Evolutionary conservation across 2,329 filamentous ascomycete genomes (phyloP), one percentile per base, ranked within the genome.

Genomic region (Lecanosticta acicola): DNA sequence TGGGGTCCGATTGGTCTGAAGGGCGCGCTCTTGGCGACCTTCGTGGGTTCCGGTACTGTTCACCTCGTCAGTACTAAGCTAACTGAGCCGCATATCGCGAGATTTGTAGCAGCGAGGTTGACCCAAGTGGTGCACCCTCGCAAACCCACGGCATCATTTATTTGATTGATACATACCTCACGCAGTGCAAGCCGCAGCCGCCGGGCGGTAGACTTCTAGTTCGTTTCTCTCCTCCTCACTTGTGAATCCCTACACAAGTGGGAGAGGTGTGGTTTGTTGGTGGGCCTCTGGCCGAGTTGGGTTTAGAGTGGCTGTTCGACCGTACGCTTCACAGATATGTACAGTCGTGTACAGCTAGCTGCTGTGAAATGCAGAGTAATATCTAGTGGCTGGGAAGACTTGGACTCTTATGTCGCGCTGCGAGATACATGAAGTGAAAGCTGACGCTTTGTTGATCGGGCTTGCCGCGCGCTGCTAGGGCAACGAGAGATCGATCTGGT

Each of bases 111-210:
- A n/a, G n/a, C n/a, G n/a, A n/a, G n/a, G n/a, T n/a, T n/a, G n/a
- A n/a, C n/a, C n/a, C n/a, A n/a, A n/a, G n/a, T n/a, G n/a, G n/a
- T n/a, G n/a, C n/a, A n/a, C n/a, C n/a, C n/a, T n/a, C n/a, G n/a
- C n/a, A n/a, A n/a, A n/a, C n/a, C n/a, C n/a, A n/a, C n/a, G n/a
- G n/a, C n/a, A n/a, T n/a, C n/a, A n/a, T n/a, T n/a, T n/a, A n/a
- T n/a, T n/a, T n/a, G n/a, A n/a, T n/a, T n/a, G n/a, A n/a, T n/a
- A 61, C 70, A 62, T 69, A 88, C 85, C 84, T 89, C 83, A 83
- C 83, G 83, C 83, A 87, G 81, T 78, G 81, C 83, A 84, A 86
- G 82, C 83, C 81, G 82, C 66, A 77, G 55, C 78, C 80, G 84
- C 83, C 84, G 84, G 85, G 84, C 82, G 69, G 43, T 43, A 50